These are phyloP conservation scores for Thelonectria olida DNA, from an alignment of 2,329 filamentous ascomycete species.

Conservation along the genomic window DNA sequence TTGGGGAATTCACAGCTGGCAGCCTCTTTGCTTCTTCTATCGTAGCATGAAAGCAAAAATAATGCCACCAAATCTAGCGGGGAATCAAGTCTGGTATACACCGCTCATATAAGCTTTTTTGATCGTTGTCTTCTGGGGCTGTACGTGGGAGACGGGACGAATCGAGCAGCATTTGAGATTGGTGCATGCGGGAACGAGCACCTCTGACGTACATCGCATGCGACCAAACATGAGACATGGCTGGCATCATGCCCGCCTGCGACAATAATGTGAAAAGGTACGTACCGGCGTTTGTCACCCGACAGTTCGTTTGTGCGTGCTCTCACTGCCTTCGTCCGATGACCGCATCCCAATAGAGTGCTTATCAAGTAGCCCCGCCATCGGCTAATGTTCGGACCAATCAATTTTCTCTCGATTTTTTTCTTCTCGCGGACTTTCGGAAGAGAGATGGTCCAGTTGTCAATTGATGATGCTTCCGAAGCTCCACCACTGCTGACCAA, in stretches of 20 bases:
- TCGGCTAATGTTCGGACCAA: background rate
- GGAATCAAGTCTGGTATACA: background rate
- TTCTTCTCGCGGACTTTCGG: slow-evolving; percentile 27
- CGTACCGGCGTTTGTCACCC: background rate
- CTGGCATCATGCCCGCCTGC: no score
- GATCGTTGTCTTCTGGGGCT: background rate
- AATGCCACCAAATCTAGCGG: background rate
- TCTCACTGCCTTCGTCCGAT: background rate
- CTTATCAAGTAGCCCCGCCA: background rate
- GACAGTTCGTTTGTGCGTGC: no score
- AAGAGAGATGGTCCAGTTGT: slow-evolving; percentile 12
- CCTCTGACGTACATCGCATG: no score
- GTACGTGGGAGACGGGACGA: no score
- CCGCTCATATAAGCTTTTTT: background rate
- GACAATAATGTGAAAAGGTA: background rate
- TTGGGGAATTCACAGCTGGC: background rate
- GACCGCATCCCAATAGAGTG: background rate
- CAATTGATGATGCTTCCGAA: slow-evolving; percentile 22
- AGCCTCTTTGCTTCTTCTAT: background rate
- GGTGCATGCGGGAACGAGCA: background rate
- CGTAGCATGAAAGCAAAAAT: background rate
- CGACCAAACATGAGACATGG: no score
- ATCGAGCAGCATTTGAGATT: background rate
- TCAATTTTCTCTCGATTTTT: background rate
- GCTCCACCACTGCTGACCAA: slow-evolving; percentile 29